Evolutionary conservation across 1,284 basidiomycete species (phyloP), one percentile per base, ranked within the genome.

Genomic region (Fomes fomentarius): DNA sequence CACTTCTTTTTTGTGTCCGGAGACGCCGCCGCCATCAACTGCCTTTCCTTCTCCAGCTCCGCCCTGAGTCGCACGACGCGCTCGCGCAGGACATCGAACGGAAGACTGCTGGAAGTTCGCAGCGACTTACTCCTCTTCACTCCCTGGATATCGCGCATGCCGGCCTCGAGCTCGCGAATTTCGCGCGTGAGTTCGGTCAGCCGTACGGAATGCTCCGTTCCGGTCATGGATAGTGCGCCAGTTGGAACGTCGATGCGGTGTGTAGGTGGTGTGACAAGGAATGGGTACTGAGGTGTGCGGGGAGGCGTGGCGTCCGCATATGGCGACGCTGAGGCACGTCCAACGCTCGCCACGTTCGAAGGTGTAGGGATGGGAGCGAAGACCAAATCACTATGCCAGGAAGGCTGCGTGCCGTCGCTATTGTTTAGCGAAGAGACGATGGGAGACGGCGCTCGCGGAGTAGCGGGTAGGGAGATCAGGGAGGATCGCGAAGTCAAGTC

Each of bases 211-310:
- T 52, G 47, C 15, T 55, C 59, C 12, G 59, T 57, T 19, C 52
- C 50, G 0, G 56, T 55, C n/a, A 41, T 50, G 19, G 59, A 57
- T 10, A 61, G 37, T n/a, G 59, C 56, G 8, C 56, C 50, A 10
- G 39, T 50, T 1, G 59, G 59, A 6, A 61, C 56, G 41, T 61
- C 59, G 8, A 47, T 45, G 10, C 50, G 35, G 31, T 57, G 59
- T 7, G 47, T 15, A 10, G 59, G 59, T 17, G 56, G 56, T 17
- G n/a, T 45, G 12, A 31, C 22, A n/a, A 21, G 28, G 28, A 31
- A 30, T 30, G 28, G 28, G 12, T n/a, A n/a, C n/a, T 7, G 28
- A 12, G 12, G 28, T 30, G 28, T 30, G 28, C 6, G 28, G 28
- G 28, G 12, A 12, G 12, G 28, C 12, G 28, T 30, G 28, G 28